Evolutionary conservation across 2,329 filamentous ascomycete species (phyloP).

Genomic region (Alternaria rosae): DNA sequence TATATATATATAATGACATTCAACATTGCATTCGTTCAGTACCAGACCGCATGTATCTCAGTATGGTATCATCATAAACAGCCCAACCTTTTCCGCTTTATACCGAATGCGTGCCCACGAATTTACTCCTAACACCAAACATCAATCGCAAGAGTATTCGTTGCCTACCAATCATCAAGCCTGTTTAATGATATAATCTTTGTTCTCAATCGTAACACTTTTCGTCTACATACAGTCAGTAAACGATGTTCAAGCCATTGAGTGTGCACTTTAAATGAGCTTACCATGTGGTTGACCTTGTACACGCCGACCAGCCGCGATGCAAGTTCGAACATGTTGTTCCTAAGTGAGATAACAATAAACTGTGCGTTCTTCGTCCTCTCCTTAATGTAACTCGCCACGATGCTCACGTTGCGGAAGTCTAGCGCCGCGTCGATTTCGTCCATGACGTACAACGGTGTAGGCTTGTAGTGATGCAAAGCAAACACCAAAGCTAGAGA

Average conservation of each 20-base stretch:
- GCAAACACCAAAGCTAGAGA: constrained; percentile 97
- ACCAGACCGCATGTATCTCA: constrained; percentile 10
- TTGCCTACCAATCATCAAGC: constrained; percentile 16
- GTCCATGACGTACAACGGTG: constrained; percentile 98
- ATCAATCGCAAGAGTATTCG: constrained; percentile 1
- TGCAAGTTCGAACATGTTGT: constrained; percentile 99
- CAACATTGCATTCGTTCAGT: constrained; percentile 13
- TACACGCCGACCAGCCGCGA: constrained; percentile 94
- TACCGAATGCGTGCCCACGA: constrained; percentile 3
- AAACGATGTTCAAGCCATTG: not conserved
- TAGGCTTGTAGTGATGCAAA: constrained; percentile 96
- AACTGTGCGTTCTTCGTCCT: constrained; percentile 99
- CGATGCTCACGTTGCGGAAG: constrained; percentile 97
- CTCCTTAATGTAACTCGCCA: constrained; percentile 99
- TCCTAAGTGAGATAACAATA: constrained; percentile 95
- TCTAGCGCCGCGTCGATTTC: constrained; percentile 98
- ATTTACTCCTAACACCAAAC: constrained; percentile 6
- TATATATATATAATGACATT: not conserved
- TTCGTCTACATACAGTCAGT: constrained; percentile 55
- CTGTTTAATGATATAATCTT: constrained; percentile 51
- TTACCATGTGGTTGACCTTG: constrained; percentile 96
- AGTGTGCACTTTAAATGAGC: constrained; percentile 23
- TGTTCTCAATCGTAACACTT: constrained; percentile 62
- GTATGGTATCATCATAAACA: constrained; percentile 16
- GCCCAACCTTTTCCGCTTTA: constrained; percentile 2